These are phyloP conservation scores for Typha latifolia DNA, from an alignment of 176 grass and related monocot genomes.

Conservation along the genomic window DNA sequence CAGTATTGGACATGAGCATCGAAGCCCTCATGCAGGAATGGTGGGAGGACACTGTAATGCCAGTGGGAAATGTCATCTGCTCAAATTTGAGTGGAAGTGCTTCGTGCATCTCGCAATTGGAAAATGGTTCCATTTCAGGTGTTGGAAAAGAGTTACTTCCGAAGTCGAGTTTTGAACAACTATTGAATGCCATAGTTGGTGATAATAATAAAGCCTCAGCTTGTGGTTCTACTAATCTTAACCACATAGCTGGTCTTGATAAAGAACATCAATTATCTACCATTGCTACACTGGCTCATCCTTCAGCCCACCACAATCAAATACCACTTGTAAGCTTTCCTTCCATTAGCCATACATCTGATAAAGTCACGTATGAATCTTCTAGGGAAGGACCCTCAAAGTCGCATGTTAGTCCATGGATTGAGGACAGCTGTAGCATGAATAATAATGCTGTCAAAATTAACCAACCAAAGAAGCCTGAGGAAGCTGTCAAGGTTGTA, in stretches of 20 bases:
- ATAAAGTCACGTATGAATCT: slow-evolving; percentile 27
- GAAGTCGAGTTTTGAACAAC: slow-evolving; percentile 56
- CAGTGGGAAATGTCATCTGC: background rate
- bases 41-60: slow-evolving; percentile 41
- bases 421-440: slow-evolving; percentile 78
- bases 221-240: slow-evolving; percentile 8
- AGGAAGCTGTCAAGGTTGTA: slow-evolving; percentile 48
- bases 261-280: slow-evolving; percentile 30
- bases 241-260: slow-evolving; percentile 19
- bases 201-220: too few species aligned
- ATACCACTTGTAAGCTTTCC: slow-evolving; percentile 6
- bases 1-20: slow-evolving; percentile 32
- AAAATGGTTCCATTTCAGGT: slow-evolving; percentile 22
- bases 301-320: slow-evolving; percentile 29
- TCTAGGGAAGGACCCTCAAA: slow-evolving; percentile 26
- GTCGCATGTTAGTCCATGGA: slow-evolving; percentile 35
- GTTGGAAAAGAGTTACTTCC: slow-evolving; percentile 33
- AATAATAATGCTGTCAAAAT: slow-evolving; percentile 50
- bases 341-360: slow-evolving; percentile 11
- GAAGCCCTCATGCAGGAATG: slow-evolving; percentile 40
- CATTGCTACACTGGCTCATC: slow-evolving; percentile 18
- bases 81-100: too few species aligned
- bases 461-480: slow-evolving; percentile 42
- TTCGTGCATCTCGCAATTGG: background rate
- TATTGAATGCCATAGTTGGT: slow-evolving; percentile 38